Conservation (phyloP, 495 filamentous ascomycete species). For the Talaromyces trachyspermus region DNA sequence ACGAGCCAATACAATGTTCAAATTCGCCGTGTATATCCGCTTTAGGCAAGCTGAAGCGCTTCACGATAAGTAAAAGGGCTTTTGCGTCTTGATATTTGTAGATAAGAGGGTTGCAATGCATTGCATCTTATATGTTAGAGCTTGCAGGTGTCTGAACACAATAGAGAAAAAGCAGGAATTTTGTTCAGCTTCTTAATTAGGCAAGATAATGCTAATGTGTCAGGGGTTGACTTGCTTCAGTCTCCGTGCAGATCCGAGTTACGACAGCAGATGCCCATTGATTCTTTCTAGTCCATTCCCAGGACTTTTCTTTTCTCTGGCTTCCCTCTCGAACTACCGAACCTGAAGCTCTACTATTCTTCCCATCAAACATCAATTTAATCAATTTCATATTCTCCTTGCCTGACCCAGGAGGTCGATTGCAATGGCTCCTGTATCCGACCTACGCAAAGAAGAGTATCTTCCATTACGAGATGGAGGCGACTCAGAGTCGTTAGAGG, state of each 20-base stretch:
- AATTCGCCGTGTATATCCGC: not conserved
- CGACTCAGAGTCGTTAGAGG: not conserved
- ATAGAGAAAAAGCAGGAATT: not conserved
- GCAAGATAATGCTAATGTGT: not conserved
- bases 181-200: not conserved
- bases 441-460: not conserved
- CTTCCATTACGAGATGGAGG: not conserved
- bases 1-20: not conserved
- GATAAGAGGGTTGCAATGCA: not conserved
- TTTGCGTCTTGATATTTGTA: not conserved
- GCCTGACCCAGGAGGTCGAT: not conserved
- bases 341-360: not conserved
- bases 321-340: not conserved
- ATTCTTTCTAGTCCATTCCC: not conserved
- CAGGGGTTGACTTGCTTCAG: not conserved
- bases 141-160: not conserved
- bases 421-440: not conserved
- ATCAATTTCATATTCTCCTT: not conserved
- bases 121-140: not conserved
- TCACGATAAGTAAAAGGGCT: not conserved
- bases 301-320: not conserved
- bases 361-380: not conserved
- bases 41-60: not conserved
- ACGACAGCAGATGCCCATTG: not conserved
- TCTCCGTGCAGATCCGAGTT: not conserved